A percentile compares a stretch with the other conserved stretches of the same genome.
Evolutionary conservation across 1,139 yeast species (phyloP).

Genomic region (Sugiyamaella grinbergsii): DNA sequence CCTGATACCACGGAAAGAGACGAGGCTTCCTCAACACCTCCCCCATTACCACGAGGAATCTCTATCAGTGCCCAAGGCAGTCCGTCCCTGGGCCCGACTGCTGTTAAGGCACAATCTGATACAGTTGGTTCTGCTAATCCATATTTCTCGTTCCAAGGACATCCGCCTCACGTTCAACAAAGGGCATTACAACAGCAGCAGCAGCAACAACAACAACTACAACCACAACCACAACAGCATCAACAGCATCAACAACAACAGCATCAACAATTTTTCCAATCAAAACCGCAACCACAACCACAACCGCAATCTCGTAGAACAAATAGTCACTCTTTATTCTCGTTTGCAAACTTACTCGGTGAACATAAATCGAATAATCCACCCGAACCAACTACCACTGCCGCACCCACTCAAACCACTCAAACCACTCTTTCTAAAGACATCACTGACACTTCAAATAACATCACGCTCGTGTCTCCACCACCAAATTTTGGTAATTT

Average conservation of each 20-base stretch:
- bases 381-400: background rate
- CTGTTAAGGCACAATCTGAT: conserved; percentile 9
- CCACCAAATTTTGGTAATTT: background rate
- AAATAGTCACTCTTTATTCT: conserved; percentile 15
- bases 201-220: background rate
- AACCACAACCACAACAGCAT: background rate
- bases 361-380: conserved; percentile 2
- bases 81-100: conserved; percentile 11
- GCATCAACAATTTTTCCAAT: background rate
- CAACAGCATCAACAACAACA: conserved; percentile 2
- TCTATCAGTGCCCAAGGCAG: conserved; percentile 40
- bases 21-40: conserved; percentile 36
- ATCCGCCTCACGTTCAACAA: conserved; percentile 50
- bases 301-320: conserved; percentile 3
- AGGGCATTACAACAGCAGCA: conserved; percentile 28
- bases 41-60: conserved; percentile 25
- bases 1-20: conserved; percentile 15
- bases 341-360: conserved; percentile 11
- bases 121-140: conserved; percentile 41
- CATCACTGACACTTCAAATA: background rate
- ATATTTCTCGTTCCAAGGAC: conserved; percentile 55
- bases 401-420: background rate
- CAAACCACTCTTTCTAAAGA: background rate
- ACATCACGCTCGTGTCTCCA: conserved; percentile 3
- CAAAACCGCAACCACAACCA: background rate